Evolutionary conservation across 202 grass and related monocot species (phyloP).

Genomic region (Zizania palustris): DNA sequence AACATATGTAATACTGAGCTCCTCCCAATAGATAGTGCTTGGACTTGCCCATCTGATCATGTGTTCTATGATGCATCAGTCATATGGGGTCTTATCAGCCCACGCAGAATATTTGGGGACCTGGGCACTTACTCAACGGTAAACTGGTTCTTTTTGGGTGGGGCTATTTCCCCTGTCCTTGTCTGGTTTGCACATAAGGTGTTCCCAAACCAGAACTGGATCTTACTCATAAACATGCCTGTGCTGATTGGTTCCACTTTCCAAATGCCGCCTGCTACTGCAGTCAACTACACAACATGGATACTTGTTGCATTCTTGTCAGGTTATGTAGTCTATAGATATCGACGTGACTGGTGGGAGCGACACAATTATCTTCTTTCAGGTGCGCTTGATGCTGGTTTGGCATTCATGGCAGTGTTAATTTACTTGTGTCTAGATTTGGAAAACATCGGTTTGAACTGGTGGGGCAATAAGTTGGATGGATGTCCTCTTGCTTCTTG

Average conservation of each 20-base stretch:
- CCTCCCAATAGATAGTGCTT: conserved; percentile 54
- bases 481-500: conserved; percentile 64
- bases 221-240: conserved; percentile 64
- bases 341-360: conserved; percentile 62
- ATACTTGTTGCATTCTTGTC: conserved; percentile 62
- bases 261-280: conserved; percentile 68
- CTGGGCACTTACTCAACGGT: conserved; percentile 61
- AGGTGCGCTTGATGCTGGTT: conserved; percentile 66
- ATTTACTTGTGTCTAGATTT: conserved; percentile 64
- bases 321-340: conserved; percentile 61
- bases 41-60: conserved; percentile 71
- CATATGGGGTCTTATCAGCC: conserved; percentile 68
- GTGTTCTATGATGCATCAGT: conserved; percentile 75
- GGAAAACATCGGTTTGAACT: conserved; percentile 64
- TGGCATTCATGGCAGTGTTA: conserved; percentile 77
- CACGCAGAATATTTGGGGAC: conserved; percentile 65
- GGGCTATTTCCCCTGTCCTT: conserved; percentile 57
- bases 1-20: conserved; percentile 63
- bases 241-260: conserved; percentile 50
- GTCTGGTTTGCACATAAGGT: conserved; percentile 60
- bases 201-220: conserved; percentile 62
- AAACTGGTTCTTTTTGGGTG: conserved; percentile 75
- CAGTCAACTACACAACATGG: conserved; percentile 75
- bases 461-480: conserved; percentile 74
- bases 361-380: conserved; percentile 74